A percentile compares a stretch with the other conserved stretches of the same genome.
These are phyloP conservation scores for Sequoiadendron giganteum DNA, from an alignment of 75 land plant species.

Conservation along the genomic window DNA sequence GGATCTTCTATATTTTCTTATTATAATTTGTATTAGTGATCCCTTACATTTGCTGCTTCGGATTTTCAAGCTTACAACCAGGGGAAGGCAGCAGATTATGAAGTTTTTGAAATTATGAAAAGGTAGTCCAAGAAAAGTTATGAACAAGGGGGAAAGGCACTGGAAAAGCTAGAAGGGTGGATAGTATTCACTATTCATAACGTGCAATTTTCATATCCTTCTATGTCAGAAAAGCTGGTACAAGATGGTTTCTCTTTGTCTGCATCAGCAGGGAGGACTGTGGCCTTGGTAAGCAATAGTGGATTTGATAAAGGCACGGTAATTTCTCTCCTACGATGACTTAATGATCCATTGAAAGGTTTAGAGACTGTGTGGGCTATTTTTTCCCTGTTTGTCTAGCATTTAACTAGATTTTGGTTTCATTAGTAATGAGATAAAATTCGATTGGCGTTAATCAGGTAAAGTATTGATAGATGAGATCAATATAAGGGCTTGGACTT, in stretches of 20 bases:
- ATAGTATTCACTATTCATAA: conserved; percentile 30
- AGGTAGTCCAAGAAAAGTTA: conserved; percentile 30
- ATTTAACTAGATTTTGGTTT: not conserved
- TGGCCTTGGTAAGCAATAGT: conserved; percentile 78
- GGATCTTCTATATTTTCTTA: not conserved
- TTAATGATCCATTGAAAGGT: conserved; percentile 67
- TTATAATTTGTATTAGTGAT: conserved; percentile 27
- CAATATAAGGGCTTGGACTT: conserved; percentile 49
- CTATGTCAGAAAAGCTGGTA: conserved; percentile 41
- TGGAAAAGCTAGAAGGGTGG: conserved; percentile 42
- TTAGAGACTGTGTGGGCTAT: not conserved
- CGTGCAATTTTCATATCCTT: conserved; percentile 58
- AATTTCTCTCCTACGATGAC: conserved; percentile 55
- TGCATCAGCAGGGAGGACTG: conserved; percentile 52
- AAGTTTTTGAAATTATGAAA: conserved; percentile 48
- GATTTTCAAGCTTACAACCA: conserved; percentile 48
- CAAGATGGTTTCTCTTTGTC: conserved; percentile 51
- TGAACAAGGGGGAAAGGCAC: conserved; percentile 28
- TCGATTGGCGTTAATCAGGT: conserved; percentile 24
- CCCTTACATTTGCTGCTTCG: conserved; percentile 61
- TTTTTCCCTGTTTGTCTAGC: not conserved
- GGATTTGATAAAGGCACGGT: conserved; percentile 69
- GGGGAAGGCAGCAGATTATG: conserved; percentile 56
- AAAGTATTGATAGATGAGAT: conserved; percentile 52
- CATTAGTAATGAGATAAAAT: not conserved